These are phyloP conservation scores for Patellifolia procumbens DNA, from an alignment of 179 eudicot species.

Conservation along the genomic window DNA sequence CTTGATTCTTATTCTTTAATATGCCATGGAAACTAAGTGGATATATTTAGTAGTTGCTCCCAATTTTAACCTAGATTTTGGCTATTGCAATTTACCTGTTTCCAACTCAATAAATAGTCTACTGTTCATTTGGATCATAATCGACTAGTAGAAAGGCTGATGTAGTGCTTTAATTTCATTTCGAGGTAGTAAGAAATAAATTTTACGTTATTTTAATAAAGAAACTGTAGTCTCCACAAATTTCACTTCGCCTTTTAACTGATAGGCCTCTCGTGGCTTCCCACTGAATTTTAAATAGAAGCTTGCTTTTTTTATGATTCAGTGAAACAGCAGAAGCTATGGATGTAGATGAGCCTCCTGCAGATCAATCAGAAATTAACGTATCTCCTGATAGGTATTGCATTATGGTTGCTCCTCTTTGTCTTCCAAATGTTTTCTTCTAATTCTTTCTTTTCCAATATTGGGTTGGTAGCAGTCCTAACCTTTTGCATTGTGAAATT, in stretches of 20 bases:
- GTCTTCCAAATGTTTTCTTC: background rate
- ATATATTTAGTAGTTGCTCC: background rate
- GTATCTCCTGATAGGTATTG: constrained; percentile 66
- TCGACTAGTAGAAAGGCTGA: background rate
- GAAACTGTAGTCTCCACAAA: background rate
- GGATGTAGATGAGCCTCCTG: constrained; percentile 83
- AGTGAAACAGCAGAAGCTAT: constrained; percentile 60
- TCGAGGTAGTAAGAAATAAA: background rate
- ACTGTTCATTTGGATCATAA: background rate
- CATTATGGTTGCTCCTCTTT: background rate
- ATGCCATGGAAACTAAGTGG: background rate
- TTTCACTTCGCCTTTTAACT: background rate
- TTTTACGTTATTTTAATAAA: background rate
- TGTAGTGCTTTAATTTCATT: background rate
- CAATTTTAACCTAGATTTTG: background rate
- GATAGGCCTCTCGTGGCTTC: background rate
- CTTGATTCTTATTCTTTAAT: background rate
- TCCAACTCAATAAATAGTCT: background rate
- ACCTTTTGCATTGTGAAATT: constrained; percentile 18
- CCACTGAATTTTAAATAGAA: background rate
- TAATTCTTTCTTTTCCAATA: background rate
- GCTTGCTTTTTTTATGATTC: constrained; percentile 16
- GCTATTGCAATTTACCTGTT: background rate
- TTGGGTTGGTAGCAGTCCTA: background rate
- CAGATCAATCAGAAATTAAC: constrained; percentile 41